Evolutionary conservation across 1,284 basidiomycete genomes (phyloP), one percentile per base, ranked within the genome.

Genomic region (Gymnopus androsaceus): DNA sequence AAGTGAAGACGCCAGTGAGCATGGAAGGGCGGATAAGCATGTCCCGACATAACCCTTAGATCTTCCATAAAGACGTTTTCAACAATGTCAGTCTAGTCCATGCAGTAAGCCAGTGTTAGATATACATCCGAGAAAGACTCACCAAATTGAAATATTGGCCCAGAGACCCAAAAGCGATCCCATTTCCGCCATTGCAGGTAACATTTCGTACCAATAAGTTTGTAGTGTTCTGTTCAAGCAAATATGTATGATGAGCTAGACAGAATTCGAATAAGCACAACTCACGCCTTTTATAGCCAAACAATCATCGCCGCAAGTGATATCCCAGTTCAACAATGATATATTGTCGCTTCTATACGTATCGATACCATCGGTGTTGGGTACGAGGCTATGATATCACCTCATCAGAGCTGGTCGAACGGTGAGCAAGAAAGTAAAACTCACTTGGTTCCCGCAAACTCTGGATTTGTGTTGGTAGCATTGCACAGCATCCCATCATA

Each of bases 321-420:
- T 74, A 64, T 83, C 81, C 77, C 78, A 84, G 63, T 84, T 79
- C 34, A 77, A 59, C 56, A 87, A 67, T 3, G 77, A 72, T 33
- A 87, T 68, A 28, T 75, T 70, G 61, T 82, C 73, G 51, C 79
- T 81, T 38, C 81, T 73, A 65, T 81, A 88, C 0, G 83, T 86
- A 63, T 87, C 75, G 58, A 84, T 83, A 78, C 83, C 83, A 69
- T 85, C 83, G 3, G 84, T 87, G 65, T 88, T 87, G 51, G 80
- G 83, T 1, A 87, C 81, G 60, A 83, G 78, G 63, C 82, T 84
- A 30, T 17, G 8, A 34, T 11, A 27, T 47, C 17, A 45, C 19
- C 40, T n/a, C 25, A 42, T n/a, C 25, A 17, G n/a, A 38, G 34
- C 3, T 38, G 15, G 30, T n/a, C n/a, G n/a, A n/a, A n/a, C n/a